Evolutionary conservation across 257 asterid genomes (phyloP), one percentile per base, ranked within the genome.

Genomic region (Jasminum sambac): DNA sequence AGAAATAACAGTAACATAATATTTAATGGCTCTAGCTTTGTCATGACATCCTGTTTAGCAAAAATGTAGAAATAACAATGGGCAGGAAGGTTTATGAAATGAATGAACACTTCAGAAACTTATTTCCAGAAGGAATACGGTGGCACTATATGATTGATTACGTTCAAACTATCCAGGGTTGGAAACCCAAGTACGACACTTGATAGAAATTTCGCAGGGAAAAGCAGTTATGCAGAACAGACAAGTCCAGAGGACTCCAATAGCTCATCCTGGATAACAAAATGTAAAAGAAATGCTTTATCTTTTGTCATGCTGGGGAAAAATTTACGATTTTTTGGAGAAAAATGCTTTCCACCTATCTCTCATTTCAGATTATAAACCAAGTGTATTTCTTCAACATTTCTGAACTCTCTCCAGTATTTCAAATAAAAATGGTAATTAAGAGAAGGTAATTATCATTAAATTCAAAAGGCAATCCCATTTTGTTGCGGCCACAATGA

Each of bases 391-490:
- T 38, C 50, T 50, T 68, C 37, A 71, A 68, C 61, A 48, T 46
- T 71, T 23, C 16, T 46, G 30, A 59, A 50, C 25, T 67, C 63
- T 48, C 68, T 25, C n/a, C 23, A 67, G 26, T 24, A 6, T 50
- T 48, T n/a, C 41, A 55, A 55, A 21, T 23, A 55, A 55, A 55
- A 55, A 21, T 2, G 36, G 62, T 3, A 69, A 10, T 68, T 55
- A 50, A 62, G 52, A 73, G 72, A 55, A 66, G 36, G 62, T 40
- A 41, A 57, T 24, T 73, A 72, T 59, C 73, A 50, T 37, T 30
- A 36, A 60, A 65, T 42, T 64, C 21, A 70, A 50, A 16, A 57
- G 43, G 25, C 26, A 65, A 6, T 12, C n/a, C 64, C 26, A 70
- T 59, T 50, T n/a, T 24, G 30, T 5, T 21, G 61, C 2, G 11